Percentiles rank a stretch among this genome's conserved stretches.
These are phyloP conservation scores for Abortiporus biennis DNA, from an alignment of 1,284 basidiomycete species.

Conservation along the genomic window DNA sequence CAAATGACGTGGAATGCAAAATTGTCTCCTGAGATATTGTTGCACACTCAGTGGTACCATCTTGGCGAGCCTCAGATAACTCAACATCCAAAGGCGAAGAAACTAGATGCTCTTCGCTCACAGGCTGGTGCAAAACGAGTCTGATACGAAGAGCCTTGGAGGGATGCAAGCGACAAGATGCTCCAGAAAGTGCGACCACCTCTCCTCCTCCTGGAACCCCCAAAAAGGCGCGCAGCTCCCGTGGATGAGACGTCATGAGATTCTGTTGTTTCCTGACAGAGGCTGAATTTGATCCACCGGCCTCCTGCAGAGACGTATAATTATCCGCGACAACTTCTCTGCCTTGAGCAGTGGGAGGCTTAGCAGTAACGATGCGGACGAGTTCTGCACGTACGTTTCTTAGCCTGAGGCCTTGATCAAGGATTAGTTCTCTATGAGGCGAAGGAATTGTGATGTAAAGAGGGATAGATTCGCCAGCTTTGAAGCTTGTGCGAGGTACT, in stretches of 20 bases:
- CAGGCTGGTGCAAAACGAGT: constrained; percentile 63
- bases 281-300: constrained; percentile 34
- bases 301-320: constrained; percentile 13
- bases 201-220: constrained; percentile 28
- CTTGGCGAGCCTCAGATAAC: constrained; percentile 34
- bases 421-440: constrained; percentile 54
- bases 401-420: constrained; percentile 60
- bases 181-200: constrained; percentile 66
- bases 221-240: constrained; percentile 15
- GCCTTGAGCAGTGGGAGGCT: constrained; percentile 13
- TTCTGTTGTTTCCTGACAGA: constrained; percentile 21
- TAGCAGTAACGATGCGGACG: constrained; percentile 53
- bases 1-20: constrained; percentile 65
- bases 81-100: constrained; percentile 31
- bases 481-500: constrained; percentile 64
- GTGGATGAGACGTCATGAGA: constrained; percentile 14
- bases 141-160: constrained; percentile 60
- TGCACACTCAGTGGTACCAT: constrained; percentile 55
- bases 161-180: constrained; percentile 74
- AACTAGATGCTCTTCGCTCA: constrained; percentile 32
- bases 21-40: constrained; percentile 74
- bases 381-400: constrained; percentile 73
- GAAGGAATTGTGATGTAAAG: constrained; percentile 74
- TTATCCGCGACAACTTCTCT: constrained; percentile 11
- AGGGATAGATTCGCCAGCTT: constrained; percentile 63